A percentile compares a stretch with the other conserved stretches of the same genome.
Evolutionary conservation across 1,284 basidiomycete genomes (phyloP).

Genomic region (Heliocybe sulcata): DNA sequence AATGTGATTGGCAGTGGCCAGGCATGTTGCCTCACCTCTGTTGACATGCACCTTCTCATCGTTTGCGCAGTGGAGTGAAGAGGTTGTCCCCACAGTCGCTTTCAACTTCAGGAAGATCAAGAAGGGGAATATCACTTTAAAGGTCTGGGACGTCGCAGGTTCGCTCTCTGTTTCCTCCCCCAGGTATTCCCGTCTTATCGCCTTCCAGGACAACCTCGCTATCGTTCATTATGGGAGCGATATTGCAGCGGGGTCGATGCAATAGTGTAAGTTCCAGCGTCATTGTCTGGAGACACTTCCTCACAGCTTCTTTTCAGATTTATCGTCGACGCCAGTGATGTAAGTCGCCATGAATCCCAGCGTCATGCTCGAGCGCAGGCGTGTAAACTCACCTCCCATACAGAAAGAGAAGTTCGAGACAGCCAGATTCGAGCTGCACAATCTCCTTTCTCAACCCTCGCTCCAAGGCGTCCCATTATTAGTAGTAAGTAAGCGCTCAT

Average conservation of each 20-base stretch:
- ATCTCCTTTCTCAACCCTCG: slow-evolving; percentile 70
- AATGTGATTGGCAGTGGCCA: slow-evolving; percentile 87
- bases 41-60: slow-evolving; percentile 4
- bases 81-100: slow-evolving; percentile 90
- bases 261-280: slow-evolving; percentile 64
- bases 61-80: slow-evolving; percentile 72
- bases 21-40: slow-evolving; percentile 27
- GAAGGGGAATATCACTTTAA: slow-evolving; percentile 87
- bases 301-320: slow-evolving; percentile 48
- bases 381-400: slow-evolving; percentile 5
- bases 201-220: slow-evolving; percentile 79
- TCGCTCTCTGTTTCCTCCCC: slow-evolving; percentile 17
- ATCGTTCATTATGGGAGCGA: slow-evolving; percentile 90
- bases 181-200: background rate
- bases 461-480: slow-evolving; percentile 81
- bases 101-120: slow-evolving; percentile 84
- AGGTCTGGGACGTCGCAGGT: slow-evolving; percentile 94
- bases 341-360: slow-evolving; percentile 27
- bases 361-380: background rate
- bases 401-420: slow-evolving; percentile 80
- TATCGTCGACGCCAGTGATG: slow-evolving; percentile 86
- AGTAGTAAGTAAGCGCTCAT: slow-evolving; percentile 46
- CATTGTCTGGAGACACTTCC: slow-evolving; percentile 10
- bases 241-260: slow-evolving; percentile 95
- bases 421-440: slow-evolving; percentile 86